A percentile compares a stretch with the other conserved stretches of the same genome.
Conservation (phyloP, 208 protist species). For the Balamuthia mandrillaris region DNA sequence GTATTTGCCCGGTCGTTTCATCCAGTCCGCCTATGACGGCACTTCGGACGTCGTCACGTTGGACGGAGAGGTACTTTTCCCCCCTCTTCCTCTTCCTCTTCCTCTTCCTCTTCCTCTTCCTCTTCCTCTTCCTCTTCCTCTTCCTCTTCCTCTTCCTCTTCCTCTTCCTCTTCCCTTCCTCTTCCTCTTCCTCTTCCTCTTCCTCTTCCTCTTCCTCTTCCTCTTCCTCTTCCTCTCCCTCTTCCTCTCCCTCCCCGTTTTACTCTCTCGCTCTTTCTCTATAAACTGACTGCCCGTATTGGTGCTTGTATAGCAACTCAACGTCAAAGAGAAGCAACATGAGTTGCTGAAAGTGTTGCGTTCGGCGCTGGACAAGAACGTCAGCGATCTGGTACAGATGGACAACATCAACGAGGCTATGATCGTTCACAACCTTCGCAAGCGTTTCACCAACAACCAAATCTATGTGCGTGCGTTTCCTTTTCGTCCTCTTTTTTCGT, state of each 20-base stretch:
- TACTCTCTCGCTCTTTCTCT: not conserved
- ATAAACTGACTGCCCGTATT: not conserved
- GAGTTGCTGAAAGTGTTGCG: not conserved
- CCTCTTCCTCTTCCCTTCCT: not conserved
- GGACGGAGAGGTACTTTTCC: constrained; percentile 25
- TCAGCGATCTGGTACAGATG: constrained; percentile 53
- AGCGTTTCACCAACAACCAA: constrained; percentile 2
- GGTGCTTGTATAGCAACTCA: not conserved
- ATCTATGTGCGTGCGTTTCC: not conserved
- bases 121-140: not conserved
- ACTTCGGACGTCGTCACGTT: constrained; percentile 19
- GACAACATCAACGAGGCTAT: constrained; percentile 50
- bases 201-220: not conserved
- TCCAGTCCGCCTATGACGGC: constrained; percentile 29
- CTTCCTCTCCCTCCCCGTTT: not conserved
- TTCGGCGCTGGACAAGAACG: constrained; percentile 39
- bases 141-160: not conserved
- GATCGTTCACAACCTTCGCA: constrained; percentile 26
- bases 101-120: not conserved
- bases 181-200: not conserved
- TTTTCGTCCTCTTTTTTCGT: not conserved
- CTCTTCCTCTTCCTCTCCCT: not conserved
- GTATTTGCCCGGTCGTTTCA: constrained; percentile 49
- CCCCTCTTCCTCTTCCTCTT: not conserved
- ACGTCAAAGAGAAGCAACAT: not conserved